These are phyloP conservation scores for Butyriboletus loyo DNA, from an alignment of 768 basidiomycete species.

Conservation along the genomic window DNA sequence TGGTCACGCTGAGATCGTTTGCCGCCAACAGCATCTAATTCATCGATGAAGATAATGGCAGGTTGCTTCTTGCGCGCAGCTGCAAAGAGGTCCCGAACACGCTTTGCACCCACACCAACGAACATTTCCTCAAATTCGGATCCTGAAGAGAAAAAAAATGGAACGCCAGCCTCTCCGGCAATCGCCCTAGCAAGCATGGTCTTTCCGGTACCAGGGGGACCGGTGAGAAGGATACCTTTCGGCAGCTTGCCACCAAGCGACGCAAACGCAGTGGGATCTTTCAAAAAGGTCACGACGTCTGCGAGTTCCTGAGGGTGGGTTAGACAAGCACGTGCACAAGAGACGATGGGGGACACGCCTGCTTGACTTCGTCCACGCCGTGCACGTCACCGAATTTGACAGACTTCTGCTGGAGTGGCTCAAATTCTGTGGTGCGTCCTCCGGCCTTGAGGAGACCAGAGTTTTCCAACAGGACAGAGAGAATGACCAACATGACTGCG, in stretches of 20 bases:
- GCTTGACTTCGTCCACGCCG: conserved; percentile 96
- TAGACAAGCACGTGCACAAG: not conserved
- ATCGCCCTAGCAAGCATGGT: conserved; percentile 90
- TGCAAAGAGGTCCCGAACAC: conserved; percentile 92
- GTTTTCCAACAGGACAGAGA: conserved; percentile 90
- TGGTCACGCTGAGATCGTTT: conserved; percentile 83
- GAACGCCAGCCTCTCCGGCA: conserved; percentile 96
- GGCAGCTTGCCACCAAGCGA: conserved; percentile 91
- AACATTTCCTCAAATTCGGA: conserved; percentile 99
- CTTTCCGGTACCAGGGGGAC: conserved; percentile 85
- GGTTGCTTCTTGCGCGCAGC: conserved; percentile 93
- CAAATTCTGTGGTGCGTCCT: conserved; percentile 76
- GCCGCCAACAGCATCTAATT: conserved; percentile 90
- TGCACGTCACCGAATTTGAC: conserved; percentile 96
- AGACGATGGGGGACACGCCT: conserved; percentile 45
- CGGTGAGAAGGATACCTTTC: conserved; percentile 90
- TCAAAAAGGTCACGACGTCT: conserved; percentile 94
- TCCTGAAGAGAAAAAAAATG: conserved; percentile 95
- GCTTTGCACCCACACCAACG: conserved; percentile 91
- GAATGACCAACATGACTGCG: conserved; percentile 75
- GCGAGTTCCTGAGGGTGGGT: conserved; percentile 66
- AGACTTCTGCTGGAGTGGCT: conserved; percentile 73
- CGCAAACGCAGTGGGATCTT: conserved; percentile 87
- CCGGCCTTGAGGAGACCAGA: conserved; percentile 91
- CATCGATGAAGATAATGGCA: conserved; percentile 98